A percentile compares a stretch with the other conserved stretches of the same genome.
Evolutionary conservation across 225 moss, liverwort and hornwort species (phyloP).

Genomic region (Polytrichum formosum): DNA sequence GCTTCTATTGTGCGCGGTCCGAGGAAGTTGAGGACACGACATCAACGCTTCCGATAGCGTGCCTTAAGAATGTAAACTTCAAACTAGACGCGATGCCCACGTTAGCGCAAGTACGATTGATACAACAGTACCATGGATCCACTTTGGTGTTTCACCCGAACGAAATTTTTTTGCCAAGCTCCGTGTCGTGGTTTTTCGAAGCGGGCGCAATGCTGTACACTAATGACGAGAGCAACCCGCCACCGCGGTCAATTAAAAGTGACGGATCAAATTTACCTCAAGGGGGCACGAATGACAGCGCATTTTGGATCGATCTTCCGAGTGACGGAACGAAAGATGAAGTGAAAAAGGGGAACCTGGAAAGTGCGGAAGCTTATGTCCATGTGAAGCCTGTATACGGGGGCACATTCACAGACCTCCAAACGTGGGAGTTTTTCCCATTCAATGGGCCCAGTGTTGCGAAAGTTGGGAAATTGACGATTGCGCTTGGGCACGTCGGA

Average conservation of each 20-base stretch:
- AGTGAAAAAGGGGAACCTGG: constrained; percentile 63
- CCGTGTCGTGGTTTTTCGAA: constrained; percentile 71
- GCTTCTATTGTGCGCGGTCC: constrained; percentile 40
- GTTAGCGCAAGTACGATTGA: constrained; percentile 43
- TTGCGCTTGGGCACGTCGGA: constrained; percentile 68
- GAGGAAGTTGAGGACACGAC: constrained; percentile 15
- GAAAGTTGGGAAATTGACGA: constrained; percentile 46
- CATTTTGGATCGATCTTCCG: constrained; percentile 68
- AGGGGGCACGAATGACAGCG: constrained; percentile 60
- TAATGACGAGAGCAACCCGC: constrained; percentile 26
- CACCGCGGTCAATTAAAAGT: constrained; percentile 40
- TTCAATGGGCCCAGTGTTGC: constrained; percentile 76
- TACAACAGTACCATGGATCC: constrained; percentile 60
- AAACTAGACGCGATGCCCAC: constrained; percentile 60
- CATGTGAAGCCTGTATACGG: constrained; percentile 84
- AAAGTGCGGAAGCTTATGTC: constrained; percentile 45
- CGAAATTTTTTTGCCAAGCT: constrained; percentile 54
- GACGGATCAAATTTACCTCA: constrained; percentile 68
- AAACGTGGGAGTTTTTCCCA: constrained; percentile 69
- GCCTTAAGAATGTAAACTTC: constrained; percentile 30
- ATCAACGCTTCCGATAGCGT: constrained; percentile 21
- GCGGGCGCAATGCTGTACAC: constrained; percentile 53
- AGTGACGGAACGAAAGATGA: constrained; percentile 37
- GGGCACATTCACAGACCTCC: constrained; percentile 60
- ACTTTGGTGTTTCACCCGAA: constrained; percentile 68